phyloP scores from a whole-genome alignment of 78 protist species.

The Thecamonas trahens region DNA sequence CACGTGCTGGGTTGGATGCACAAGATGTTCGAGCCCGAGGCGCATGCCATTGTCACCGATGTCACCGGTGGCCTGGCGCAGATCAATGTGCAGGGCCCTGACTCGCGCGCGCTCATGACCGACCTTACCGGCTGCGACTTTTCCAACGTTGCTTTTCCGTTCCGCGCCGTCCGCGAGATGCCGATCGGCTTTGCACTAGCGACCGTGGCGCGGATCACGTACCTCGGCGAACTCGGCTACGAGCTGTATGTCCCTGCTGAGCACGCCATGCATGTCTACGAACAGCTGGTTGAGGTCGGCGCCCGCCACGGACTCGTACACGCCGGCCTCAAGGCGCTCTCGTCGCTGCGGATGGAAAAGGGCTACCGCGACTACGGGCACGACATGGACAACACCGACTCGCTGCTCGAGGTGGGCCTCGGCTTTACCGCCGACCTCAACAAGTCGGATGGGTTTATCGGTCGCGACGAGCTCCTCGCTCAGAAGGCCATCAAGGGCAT shows the following conservation, averaged over 20 bases:
- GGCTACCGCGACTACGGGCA: slow-evolving; percentile 32
- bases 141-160: slow-evolving; percentile 27
- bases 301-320: not conserved
- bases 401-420: slow-evolving; percentile 40
- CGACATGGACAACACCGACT: slow-evolving; percentile 25
- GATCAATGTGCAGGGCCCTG: slow-evolving; percentile 24
- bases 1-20: slow-evolving; percentile 5
- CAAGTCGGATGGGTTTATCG: slow-evolving; percentile 20
- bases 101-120: slow-evolving; percentile 14
- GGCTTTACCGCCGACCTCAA: slow-evolving; percentile 13
- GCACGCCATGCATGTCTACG: not conserved
- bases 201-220: slow-evolving; percentile 12
- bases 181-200: not conserved
- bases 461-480: slow-evolving; percentile 3
- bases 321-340: not conserved
- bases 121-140: not conserved
- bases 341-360: slow-evolving; percentile 38
- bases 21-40: not conserved
- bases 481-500: slow-evolving; percentile 16
- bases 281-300: no score
- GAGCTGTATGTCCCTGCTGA: slow-evolving; percentile 36
- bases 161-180: slow-evolving; percentile 5
- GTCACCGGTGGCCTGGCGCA: slow-evolving; percentile 10
- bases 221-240: slow-evolving; percentile 43
- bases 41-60: not conserved